Conservation (phyloP, 306 rosid genomes). For the Trichosanthes truncata region DNA sequence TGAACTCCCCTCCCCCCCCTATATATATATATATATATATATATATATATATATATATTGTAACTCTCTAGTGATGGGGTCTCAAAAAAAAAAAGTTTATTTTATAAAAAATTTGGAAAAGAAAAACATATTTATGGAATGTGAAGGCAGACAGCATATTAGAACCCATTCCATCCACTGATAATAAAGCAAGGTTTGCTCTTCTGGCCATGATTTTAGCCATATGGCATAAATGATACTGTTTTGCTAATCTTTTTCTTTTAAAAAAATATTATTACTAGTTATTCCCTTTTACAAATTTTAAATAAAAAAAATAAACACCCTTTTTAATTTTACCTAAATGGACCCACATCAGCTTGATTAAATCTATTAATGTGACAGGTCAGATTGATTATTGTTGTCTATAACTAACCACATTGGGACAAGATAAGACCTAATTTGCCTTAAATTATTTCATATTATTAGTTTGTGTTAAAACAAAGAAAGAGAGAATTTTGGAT, state of each 20-base stretch:
- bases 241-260: neutral
- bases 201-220: neutral
- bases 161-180: neutral
- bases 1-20: too few relatives aligned
- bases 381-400: neutral
- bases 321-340: neutral
- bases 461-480: neutral
- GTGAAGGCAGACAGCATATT: neutral
- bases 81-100: too few relatives aligned
- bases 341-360: constrained; percentile 3
- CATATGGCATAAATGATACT: neutral
- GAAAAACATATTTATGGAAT: too few relatives aligned
- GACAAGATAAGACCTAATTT: constrained; percentile 6
- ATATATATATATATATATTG: too few relatives aligned
- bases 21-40: too few relatives aligned
- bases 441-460: neutral
- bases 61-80: too few relatives aligned
- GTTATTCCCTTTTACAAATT: neutral
- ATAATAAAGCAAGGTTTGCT: neutral
- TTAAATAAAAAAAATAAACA: neutral
- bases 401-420: constrained; percentile 2
- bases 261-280: neutral
- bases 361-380: constrained; percentile 1
- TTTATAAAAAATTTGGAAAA: too few relatives aligned
- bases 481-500: neutral